Base-by-base conservation (phyloP, 257 asterid genomes). In the Penstemon davidsonii region DNA sequence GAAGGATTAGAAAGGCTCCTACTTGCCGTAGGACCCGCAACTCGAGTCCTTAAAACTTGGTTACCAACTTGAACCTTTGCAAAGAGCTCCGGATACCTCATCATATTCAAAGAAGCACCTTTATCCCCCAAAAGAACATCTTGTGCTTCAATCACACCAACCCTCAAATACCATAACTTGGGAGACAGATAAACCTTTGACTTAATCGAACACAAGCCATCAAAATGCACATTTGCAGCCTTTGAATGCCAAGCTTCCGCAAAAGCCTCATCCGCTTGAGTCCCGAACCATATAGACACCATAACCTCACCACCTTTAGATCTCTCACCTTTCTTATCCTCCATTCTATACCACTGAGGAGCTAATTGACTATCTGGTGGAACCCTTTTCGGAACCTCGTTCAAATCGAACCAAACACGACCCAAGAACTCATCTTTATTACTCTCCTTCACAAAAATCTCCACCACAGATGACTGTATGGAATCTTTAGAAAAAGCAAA, bases 191-290 rank as follows among this genome's bases (percentile, higher is more conserved):
- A 90, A 25, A 90, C 92, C 74, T 88, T 90, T 1, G 97, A 90
- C 82, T 88, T 88, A 49, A 90, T 84, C 47, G 97, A 90, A 78
- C 83, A 71, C 55, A 90, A 46, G 3, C 92, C 96, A 55, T 90
- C 96, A 3, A 79, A 69, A 37, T 78, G 87, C 67, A 90, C 94
- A 49, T 85, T 88, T 1, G 95, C 96, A 0, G 96, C 89, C 79
- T 86, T 88, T 1, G 97, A 90, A 77, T 90, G 97, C 97, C 97
- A 90, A 3, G 97, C 96, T 79, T 90, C 97, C 0, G 95, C 80
- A 37, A 90, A 90, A 0, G 94, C 96, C 70, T 88, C 96, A 7
- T 90, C 97, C 0, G 97, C 97, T 37, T 90, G 97, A 18, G 97
- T 90, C 4, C 97, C 97, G 19, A 88, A 88, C 97, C 97, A 90